These are phyloP conservation scores for Simplicillium sp. DNA, from an alignment of 2,329 filamentous ascomycete species.

Conservation along the genomic window DNA sequence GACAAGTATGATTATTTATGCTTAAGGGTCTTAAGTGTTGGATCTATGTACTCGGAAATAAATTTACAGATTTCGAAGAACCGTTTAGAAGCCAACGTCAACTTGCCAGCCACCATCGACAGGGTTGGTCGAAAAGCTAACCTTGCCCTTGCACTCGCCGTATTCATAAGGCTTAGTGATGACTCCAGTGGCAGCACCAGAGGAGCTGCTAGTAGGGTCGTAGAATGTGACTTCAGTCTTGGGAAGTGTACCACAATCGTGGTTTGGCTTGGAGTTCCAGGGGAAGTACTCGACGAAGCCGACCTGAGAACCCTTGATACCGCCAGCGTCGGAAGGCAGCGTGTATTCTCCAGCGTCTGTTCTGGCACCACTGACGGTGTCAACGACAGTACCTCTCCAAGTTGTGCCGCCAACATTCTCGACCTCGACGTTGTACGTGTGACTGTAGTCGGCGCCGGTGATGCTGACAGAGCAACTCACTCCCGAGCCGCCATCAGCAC, in stretches of 20 bases:
- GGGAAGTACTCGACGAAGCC: slow-evolving; percentile 15
- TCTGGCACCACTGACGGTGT: slow-evolving; percentile 6
- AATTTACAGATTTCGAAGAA: background rate
- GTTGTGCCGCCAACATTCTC: slow-evolving; percentile 8
- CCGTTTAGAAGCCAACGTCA: background rate
- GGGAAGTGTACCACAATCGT: slow-evolving; percentile 9
- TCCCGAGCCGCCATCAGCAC: slow-evolving; percentile 16
- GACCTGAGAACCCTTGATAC: slow-evolving; percentile 6
- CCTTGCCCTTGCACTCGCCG: slow-evolving; percentile 9
- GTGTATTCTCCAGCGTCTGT: slow-evolving; percentile 11
- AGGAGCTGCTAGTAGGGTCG: slow-evolving; percentile 8
- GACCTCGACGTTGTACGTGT: slow-evolving; percentile 11
- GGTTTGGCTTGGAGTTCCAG: slow-evolving; percentile 9
- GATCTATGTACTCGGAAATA: no score
- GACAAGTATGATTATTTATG: no score
- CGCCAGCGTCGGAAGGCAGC: slow-evolving; percentile 8
- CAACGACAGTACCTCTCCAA: slow-evolving; percentile 13
- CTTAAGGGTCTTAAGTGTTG: no score
- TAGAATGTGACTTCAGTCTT: slow-evolving; percentile 9
- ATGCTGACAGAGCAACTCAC: slow-evolving; percentile 12
- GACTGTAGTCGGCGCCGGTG: slow-evolving; percentile 7
- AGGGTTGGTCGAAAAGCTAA: background rate
- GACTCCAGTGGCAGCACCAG: slow-evolving; percentile 6
- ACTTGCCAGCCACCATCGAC: slow-evolving; percentile 1
- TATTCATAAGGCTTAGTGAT: slow-evolving; percentile 10